Evolutionary conservation across 768 basidiomycete genomes (phyloP), one percentile per base, ranked within the genome.

Genomic region (Tricholoma flavovirens): DNA sequence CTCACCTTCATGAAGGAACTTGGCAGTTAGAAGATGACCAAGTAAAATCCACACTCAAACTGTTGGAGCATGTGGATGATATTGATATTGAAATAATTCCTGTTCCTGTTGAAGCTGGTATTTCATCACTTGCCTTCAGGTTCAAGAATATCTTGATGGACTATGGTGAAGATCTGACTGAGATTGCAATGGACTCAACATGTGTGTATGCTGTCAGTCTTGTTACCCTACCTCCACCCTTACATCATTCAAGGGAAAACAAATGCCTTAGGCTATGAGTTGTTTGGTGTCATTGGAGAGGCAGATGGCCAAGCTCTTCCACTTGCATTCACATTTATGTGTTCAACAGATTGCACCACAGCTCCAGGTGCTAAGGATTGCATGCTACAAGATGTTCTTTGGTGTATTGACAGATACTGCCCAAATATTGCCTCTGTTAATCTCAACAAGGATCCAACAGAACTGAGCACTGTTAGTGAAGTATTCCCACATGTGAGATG

Each of bases 401-500:
- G 51, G 11, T 57, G 62, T 54, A 54, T 59, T 4, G 45, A 53
- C 15, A 29, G 49, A 32, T 57, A 49, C 45, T 64, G 40, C 21
- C 56, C 66, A 0, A 56, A 66, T 2, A 64, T 67, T 5, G 59
- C 54, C 40, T 66, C 67, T 56, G 65, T 61, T 0, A 55, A 64
- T 2, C 62, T 66, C 0, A 69, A 73, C 0, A 26, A 26, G 24
- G 24, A 26, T 26, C 24, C 2, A 26, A 26, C 24, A 2, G 24
- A 26, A 5, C 24, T 26, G 24, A 26, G 24, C 5, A 5, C 24
- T 3, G 24, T 26, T 26, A 26, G 24, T 26, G 57, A 30, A 1
- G 53, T 58, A 2, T 63, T 63, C 22, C 59, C 64, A 1, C 3
- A 50, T 5, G 62, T 66, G 3, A 70, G 70, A 49, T 66, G 71